Evolutionary conservation across 495 filamentous ascomycete genomes (phyloP), one percentile per base, ranked within the genome.

Genomic region (Hypoxylon fuscum): DNA sequence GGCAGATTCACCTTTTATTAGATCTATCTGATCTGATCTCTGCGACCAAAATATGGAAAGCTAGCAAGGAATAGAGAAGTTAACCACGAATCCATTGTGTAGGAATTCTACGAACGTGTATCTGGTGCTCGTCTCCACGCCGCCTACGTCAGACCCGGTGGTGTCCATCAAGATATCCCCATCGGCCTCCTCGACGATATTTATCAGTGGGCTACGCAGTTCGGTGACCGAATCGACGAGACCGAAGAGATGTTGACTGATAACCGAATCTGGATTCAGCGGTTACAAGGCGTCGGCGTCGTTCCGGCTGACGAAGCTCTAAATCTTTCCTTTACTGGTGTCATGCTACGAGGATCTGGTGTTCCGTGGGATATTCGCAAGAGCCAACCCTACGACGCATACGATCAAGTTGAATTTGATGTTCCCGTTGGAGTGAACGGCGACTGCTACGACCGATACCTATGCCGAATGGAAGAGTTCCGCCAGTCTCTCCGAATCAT

Each of bases 51-150:
- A n/a, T n/a, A n/a, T n/a, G n/a, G n/a, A n/a, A n/a, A n/a, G n/a
- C n/a, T n/a, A n/a, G n/a, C n/a, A 44, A 53, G 32, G 17, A 32
- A 45, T 42, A 35, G 51, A 45, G 46, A 75, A 77, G 29, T n/a
- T 32, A 31, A 34, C 38, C 12, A 23, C n/a, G 23, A 17, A 46
- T 49, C 17, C 6, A 8, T 32, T 60, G 34, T 41, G 37, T 61
- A 97, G 94, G 95, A 99, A 88, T 99, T 99, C 81, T 99, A 99
- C 74, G 96, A 99, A 76, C 92, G 96, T 76, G 96, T 98, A 29
- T 98, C 95, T 35, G 96, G 96, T 64, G 96, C 96, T 63, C 94
- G 96, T 81, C 88, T 99, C 59, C 96, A 99, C 76, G 92, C 96
- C 42, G 96, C 96, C 68, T 99, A 99, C 72, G 93, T 99, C 68